Evolutionary conservation across 2,329 filamentous ascomycete genomes (phyloP).

Genomic region (Nannizzia gypsea): DNA sequence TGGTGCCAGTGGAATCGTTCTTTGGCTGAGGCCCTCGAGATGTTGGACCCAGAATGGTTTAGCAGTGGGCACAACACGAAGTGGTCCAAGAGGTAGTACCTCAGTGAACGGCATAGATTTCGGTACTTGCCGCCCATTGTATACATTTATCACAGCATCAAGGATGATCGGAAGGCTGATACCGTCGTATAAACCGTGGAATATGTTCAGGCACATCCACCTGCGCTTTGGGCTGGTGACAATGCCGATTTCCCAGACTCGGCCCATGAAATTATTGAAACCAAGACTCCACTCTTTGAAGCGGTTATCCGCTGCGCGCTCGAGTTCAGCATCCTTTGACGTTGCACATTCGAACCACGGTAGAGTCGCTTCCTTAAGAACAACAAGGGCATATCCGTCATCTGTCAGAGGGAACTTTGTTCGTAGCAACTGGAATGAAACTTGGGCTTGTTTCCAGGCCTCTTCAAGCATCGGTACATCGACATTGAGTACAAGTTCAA

Average conservation of each 20-base stretch:
- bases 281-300: constrained; percentile 43
- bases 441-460: constrained; percentile 48
- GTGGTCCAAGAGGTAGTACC: constrained; percentile 56
- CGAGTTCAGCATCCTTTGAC: constrained; percentile 21
- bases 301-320: constrained; percentile 25
- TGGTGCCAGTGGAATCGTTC: constrained; percentile 20
- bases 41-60: constrained; percentile 57
- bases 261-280: constrained; percentile 36
- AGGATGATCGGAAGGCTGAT: constrained; percentile 62
- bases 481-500: constrained; percentile 40
- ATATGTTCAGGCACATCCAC: constrained; percentile 55
- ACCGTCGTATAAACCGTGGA: constrained; percentile 82
- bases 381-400: constrained; percentile 66
- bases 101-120: constrained; percentile 51
- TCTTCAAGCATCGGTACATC: constrained; percentile 39
- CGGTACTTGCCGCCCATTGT: constrained; percentile 26
- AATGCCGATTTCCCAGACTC: constrained; percentile 26
- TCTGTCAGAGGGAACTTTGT: constrained; percentile 60
- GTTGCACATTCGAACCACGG: constrained; percentile 36
- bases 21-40: constrained; percentile 30
- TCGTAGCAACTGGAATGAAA: constrained; percentile 52
- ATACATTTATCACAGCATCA: constrained; percentile 43
- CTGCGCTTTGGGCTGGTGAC: constrained; percentile 19
- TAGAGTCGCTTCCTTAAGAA: constrained; percentile 37
- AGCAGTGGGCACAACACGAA: constrained; percentile 40